phyloP scores from a whole-genome alignment of 2,329 filamentous ascomycete genomes.

The Alternaria brassicae region DNA sequence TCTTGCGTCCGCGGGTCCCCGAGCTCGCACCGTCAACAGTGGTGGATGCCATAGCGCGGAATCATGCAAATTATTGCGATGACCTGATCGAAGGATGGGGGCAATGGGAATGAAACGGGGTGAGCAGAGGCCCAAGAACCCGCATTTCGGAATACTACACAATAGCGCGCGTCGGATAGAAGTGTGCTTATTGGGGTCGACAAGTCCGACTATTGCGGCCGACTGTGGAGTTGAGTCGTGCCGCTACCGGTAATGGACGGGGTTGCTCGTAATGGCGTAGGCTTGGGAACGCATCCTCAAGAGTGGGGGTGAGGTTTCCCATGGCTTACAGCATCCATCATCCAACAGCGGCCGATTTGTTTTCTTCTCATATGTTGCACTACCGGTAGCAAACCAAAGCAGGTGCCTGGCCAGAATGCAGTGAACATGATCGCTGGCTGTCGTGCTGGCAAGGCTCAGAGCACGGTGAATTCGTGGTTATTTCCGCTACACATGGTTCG shows the following conservation, averaged over 20 bases:
- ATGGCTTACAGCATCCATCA: background rate
- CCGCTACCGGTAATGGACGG: constrained; percentile 23
- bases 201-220: constrained; percentile 22
- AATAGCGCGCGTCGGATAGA: constrained; percentile 13
- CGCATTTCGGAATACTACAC: background rate
- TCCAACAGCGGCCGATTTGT: background rate
- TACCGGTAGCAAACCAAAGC: background rate
- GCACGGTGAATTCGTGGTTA: background rate
- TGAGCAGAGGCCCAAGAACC: background rate
- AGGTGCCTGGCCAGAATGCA: background rate
- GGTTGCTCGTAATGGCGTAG: constrained; percentile 15
- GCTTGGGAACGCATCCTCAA: constrained; percentile 16
- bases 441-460: background rate
- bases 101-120: constrained; percentile 12
- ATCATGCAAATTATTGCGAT: constrained; percentile 10
- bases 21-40: constrained; percentile 26
- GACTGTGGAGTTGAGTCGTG: constrained; percentile 15
- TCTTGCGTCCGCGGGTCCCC: constrained; percentile 66
- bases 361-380: background rate
- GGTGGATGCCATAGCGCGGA: constrained; percentile 27
- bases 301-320: constrained; percentile 24
- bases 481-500: background rate
- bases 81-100: constrained; percentile 37
- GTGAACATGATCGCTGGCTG: background rate
- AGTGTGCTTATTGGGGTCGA: constrained; percentile 22